Conservation (phyloP, 2,329 filamentous ascomycete species). For the Periconia digitata region DNA sequence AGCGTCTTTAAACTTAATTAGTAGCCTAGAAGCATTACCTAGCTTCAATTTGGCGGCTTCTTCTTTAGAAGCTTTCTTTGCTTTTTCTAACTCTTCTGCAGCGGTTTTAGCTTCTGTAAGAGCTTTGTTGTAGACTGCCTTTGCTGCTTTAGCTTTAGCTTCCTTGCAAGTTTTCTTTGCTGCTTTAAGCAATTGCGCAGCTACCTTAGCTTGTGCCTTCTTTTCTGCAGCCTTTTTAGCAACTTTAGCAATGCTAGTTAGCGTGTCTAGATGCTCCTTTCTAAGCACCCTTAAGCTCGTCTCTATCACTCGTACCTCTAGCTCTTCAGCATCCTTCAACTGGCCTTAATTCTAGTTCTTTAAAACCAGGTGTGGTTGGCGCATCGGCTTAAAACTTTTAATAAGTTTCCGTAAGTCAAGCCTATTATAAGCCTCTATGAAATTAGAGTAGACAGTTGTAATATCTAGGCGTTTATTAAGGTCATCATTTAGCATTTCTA, state of each 20-base stretch:
- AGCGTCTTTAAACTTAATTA: slow-evolving; percentile 21
- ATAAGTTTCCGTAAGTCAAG: too few relatives aligned
- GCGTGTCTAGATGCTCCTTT: too few relatives aligned
- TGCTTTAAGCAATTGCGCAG: slow-evolving; percentile 23
- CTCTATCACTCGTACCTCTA: too few relatives aligned
- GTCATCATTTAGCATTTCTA: too few relatives aligned
- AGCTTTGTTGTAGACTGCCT: slow-evolving; percentile 52
- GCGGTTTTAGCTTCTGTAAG: slow-evolving; percentile 48
- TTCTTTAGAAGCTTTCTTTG: slow-evolving; percentile 50
- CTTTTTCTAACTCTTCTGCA: slow-evolving; percentile 49
- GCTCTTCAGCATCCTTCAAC: too few relatives aligned
- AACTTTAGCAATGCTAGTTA: slow-evolving; percentile 38
- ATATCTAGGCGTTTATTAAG: too few relatives aligned
- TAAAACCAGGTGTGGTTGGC: too few relatives aligned
- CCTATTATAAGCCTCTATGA: too few relatives aligned
- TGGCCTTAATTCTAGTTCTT: too few relatives aligned
- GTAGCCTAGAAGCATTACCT: slow-evolving; percentile 49
- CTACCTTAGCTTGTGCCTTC: slow-evolving; percentile 38
- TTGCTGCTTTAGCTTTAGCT: slow-evolving; percentile 30
- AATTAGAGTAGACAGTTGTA: too few relatives aligned
- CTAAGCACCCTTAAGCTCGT: too few relatives aligned
- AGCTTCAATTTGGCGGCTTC: slow-evolving; percentile 43
- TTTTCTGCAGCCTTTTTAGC: slow-evolving; percentile 54
- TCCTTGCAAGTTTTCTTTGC: slow-evolving; percentile 31
- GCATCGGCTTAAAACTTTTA: too few relatives aligned